Evolutionary conservation across 1,284 basidiomycete species (phyloP), one percentile per base, ranked within the genome.

Genomic region (Cryptococcus sp.): DNA sequence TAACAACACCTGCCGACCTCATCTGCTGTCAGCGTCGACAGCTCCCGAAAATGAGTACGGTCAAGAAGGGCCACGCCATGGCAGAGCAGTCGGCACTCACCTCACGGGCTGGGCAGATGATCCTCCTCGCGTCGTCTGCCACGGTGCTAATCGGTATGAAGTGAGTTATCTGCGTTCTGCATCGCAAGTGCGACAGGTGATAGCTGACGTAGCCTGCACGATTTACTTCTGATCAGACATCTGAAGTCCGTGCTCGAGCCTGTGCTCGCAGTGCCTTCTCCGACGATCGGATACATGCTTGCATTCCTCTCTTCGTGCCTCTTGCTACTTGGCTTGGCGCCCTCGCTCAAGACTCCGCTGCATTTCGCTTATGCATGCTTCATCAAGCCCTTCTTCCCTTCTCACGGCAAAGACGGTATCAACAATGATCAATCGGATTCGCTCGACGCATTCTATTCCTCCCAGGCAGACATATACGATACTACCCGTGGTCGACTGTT

Each of bases 381-480:
- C 69, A 44, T 81, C 58, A 77, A 77, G 58, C 81, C 81, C 3
- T 73, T 81, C 58, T 61, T 74, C n/a, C 68, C 69, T 50, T 45
- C 55, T 29, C 55, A 58, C 11, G 68, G 70, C 47, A 66, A 69
- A 34, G 74, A 68, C 13, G 19, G 41, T 13, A 52, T 51, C 3
- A 13, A 52, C 22, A 55, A 62, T 10, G 66, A 70, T 19, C 79
- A 80, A 57, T 72, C 77, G 46, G 77, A 74, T 7, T 62, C 75
- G 11, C 67, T 81, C 1, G 71, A 81, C 57, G 63, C 67, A 77
- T 89, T 89, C 70, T 89, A 89, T 69, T 68, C 81, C 54, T 85
- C 86, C 11, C 87, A 89, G 69, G 87, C 87, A 0, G 83, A 85
- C 41, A 83, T 88, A 20, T 89, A 89, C 66, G 88, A 89, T 78